Evolutionary conservation across 768 basidiomycete genomes (phyloP).

Genomic region (Pleurotus cornucopiae): DNA sequence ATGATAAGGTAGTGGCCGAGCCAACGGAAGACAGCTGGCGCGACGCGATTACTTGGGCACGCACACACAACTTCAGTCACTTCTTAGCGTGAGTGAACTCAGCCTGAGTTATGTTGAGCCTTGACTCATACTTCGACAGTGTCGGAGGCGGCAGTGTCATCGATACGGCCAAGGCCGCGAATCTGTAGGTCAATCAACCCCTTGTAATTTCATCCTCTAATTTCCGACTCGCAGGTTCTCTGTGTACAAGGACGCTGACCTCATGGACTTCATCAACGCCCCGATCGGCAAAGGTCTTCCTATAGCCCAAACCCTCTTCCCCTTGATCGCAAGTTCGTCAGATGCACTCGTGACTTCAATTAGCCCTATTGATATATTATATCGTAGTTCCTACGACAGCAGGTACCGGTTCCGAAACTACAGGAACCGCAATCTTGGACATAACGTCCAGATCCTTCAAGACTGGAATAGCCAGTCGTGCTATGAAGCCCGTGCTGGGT

Average conservation of each 20-base stretch:
- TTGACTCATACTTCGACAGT: constrained; percentile 25
- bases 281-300: constrained; percentile 91
- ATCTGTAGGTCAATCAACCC: constrained; percentile 49
- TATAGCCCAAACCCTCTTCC: constrained; percentile 67
- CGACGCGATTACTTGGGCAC: constrained; percentile 84
- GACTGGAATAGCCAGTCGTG: constrained; percentile 92
- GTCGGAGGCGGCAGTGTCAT: constrained; percentile 94
- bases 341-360: background rate
- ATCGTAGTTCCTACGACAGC: constrained; percentile 53
- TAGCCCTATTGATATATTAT: no score
- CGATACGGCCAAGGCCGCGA: constrained; percentile 94
- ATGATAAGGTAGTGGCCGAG: constrained; percentile 78
- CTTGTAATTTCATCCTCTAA: background rate
- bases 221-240: constrained; percentile 51
- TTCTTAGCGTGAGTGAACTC: constrained; percentile 70
- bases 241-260: constrained; percentile 86
- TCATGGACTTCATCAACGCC: constrained; percentile 97
- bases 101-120: background rate
- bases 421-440: constrained; percentile 91
- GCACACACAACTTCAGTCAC: constrained; percentile 86
- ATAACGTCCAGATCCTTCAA: constrained; percentile 90
- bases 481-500: constrained; percentile 85
- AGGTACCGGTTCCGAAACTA: constrained; percentile 94
- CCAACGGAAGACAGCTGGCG: constrained; percentile 91
- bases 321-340: constrained; percentile 62